Conservation (phyloP, 257 asterid species). For the Petunia axillaris region DNA sequence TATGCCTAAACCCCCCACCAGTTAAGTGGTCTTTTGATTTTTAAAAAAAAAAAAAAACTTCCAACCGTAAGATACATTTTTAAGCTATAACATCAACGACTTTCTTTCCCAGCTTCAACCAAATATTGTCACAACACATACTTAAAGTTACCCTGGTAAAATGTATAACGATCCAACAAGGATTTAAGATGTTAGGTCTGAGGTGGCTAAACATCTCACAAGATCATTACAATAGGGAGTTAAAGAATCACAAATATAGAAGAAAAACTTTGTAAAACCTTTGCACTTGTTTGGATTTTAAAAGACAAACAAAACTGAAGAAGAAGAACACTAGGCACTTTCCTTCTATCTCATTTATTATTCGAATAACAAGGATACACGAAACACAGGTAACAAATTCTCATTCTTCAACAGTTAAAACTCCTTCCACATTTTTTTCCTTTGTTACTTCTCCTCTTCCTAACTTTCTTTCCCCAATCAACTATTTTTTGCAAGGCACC, state of each 20-base stretch:
- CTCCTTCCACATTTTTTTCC: not conserved
- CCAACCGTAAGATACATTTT: no score
- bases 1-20: no score
- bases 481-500: conserved; percentile 37
- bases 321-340: not conserved
- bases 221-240: not conserved
- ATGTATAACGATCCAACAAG: not conserved
- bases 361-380: conserved; percentile 3
- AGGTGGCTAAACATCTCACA: not conserved
- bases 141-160: not conserved
- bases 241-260: not conserved
- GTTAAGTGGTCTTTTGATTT: no score
- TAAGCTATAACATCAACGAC: no score
- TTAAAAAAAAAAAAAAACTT: no score
- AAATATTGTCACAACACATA: no score
- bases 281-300: conserved; percentile 17
- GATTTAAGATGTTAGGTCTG: not conserved
- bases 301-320: not conserved
- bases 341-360: conserved; percentile 9
- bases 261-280: conserved; percentile 1
- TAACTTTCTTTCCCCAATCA: not conserved
- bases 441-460: not conserved
- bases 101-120: not conserved
- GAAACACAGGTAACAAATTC: not conserved
- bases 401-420: not conserved